Base-by-base conservation (phyloP, 345 rosid genomes). In the Nephelium lappaceum region DNA sequence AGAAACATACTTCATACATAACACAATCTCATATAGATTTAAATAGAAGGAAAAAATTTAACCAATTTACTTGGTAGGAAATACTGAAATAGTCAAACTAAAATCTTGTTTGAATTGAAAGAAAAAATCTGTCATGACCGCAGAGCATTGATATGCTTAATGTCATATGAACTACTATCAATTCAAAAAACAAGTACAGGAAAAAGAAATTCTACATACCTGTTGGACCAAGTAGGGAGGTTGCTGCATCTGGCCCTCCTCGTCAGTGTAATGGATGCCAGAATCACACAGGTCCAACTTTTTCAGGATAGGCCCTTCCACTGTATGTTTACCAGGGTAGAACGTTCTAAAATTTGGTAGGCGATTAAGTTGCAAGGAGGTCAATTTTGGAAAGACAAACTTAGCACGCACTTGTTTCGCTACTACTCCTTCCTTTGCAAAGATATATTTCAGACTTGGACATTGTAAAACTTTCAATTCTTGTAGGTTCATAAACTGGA, bases 321-420 rank as follows among this genome's bases (percentile, higher is more conserved):
- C 3, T 18, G 79, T 65, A 55, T 80, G 80, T 15, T 6, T 9
- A 45, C 83, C 78, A 0, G 74, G 73, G 15, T 76, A 82, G 69
- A 86, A 78, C 8, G 66, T 68, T 36, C 19, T 36, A n/a, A 86
- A 77, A 10, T 81, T 14, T 5, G 73, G 42, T 2, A 84, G 23
- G 0, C 0, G 2, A 14, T 3, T 0, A 11, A 87, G 81, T 2
- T 0, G 2, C 6, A 81, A 15, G 23, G 1, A n/a, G 39, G 36
- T 42, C 11, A 83, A 3, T 15, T 41, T n/a, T 16, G 82, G 84
- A 76, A 86, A 78, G 61, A 19, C 43, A 31, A 84, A 84, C n/a
- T 1, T 19, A 1, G 38, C 27, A 11, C 15, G 64, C 6, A 11
- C 43, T 14, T 77, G 68, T 27, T 57, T 16, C 36, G 36, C 36